A percentile compares a stretch with the other conserved stretches of the same genome.
Evolutionary conservation across 495 filamentous ascomycete species (phyloP).

Genomic region (Xylaria telfairii): DNA sequence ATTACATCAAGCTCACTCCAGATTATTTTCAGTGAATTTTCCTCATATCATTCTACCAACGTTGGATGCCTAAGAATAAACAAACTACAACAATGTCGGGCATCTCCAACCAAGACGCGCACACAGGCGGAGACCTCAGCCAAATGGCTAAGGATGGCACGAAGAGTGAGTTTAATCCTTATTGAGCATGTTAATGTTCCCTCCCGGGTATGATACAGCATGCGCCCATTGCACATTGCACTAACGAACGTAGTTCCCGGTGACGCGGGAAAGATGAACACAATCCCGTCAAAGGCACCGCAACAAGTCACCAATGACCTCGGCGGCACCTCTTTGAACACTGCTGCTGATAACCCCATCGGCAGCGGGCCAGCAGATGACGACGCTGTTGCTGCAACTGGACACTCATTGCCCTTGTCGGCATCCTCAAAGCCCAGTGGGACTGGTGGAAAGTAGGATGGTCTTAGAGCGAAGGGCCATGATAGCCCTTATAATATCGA

Average conservation of each 20-base stretch:
- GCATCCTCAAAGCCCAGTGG: constrained; percentile 28
- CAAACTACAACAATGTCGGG: constrained; percentile 27
- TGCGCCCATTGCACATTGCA: not conserved
- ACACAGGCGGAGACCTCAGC: constrained; percentile 45
- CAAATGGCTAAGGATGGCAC: constrained; percentile 63
- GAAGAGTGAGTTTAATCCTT: constrained; percentile 25
- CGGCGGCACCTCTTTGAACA: constrained; percentile 28
- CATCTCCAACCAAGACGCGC: constrained; percentile 20
- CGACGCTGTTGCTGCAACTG: constrained; percentile 31
- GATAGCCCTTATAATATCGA: not conserved
- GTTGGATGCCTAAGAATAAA: constrained; percentile 7
- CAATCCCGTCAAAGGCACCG: constrained; percentile 62
- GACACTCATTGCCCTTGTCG: constrained; percentile 29
- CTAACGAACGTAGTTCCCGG: constrained; percentile 48
- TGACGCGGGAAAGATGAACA: constrained; percentile 58
- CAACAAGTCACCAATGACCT: constrained; percentile 45
- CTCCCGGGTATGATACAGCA: not conserved
- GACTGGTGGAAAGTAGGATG: constrained; percentile 30
- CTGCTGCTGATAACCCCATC: constrained; percentile 33
- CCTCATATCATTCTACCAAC: too few relatives aligned
- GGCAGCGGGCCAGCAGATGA: constrained; percentile 28
- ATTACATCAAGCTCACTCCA: too few relatives aligned
- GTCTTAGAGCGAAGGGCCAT: not conserved
- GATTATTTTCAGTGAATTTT: not conserved
- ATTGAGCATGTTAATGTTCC: too few relatives aligned